A percentile compares a stretch with the other conserved stretches of the same genome.
Conservation (phyloP, 495 filamentous ascomycete species). For the Recurvomyces mirabilis region DNA sequence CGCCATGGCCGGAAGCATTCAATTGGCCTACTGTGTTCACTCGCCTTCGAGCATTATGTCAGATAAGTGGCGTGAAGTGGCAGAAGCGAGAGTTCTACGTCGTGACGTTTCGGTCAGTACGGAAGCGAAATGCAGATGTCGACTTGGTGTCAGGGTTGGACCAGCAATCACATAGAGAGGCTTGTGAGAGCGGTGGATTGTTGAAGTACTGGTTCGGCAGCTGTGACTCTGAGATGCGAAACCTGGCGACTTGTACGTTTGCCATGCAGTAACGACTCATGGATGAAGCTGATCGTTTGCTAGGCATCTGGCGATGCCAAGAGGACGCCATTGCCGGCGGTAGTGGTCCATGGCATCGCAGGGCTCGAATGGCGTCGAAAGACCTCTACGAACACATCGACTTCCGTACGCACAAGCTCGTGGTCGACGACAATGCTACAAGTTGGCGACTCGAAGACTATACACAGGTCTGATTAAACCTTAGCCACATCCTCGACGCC, state of each 20-base stretch:
- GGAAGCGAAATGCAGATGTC: conserved; percentile 49
- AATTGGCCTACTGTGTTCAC: conserved; percentile 60
- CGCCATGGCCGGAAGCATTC: conserved; percentile 61
- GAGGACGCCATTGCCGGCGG: conserved; percentile 25
- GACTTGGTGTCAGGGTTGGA: conserved; percentile 57
- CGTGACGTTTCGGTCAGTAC: conserved; percentile 66
- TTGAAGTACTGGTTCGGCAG: conserved; percentile 46
- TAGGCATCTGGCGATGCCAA: conserved; percentile 25
- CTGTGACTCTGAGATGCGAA: conserved; percentile 21
- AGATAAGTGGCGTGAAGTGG: conserved; percentile 43
- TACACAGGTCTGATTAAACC: not conserved
- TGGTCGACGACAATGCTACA: conserved; percentile 21
- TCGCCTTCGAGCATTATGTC: conserved; percentile 38
- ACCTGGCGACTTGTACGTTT: conserved; percentile 31
- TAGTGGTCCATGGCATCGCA: conserved; percentile 26
- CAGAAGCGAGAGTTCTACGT: conserved; percentile 60
- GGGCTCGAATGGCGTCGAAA: conserved; percentile 23
- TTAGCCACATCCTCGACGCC: not conserved
- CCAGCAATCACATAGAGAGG: conserved; percentile 64
- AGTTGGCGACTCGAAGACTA: conserved; percentile 22
- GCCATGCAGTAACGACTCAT: not conserved
- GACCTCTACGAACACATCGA: conserved; percentile 26
- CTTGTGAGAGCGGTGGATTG: conserved; percentile 65
- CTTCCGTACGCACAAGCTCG: conserved; percentile 27
- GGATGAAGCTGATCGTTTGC: not conserved